Evolutionary conservation across 371 early-diverging fungal genomes (phyloP), one percentile per base, ranked within the genome.

Genomic region (Batkoa obscura): DNA sequence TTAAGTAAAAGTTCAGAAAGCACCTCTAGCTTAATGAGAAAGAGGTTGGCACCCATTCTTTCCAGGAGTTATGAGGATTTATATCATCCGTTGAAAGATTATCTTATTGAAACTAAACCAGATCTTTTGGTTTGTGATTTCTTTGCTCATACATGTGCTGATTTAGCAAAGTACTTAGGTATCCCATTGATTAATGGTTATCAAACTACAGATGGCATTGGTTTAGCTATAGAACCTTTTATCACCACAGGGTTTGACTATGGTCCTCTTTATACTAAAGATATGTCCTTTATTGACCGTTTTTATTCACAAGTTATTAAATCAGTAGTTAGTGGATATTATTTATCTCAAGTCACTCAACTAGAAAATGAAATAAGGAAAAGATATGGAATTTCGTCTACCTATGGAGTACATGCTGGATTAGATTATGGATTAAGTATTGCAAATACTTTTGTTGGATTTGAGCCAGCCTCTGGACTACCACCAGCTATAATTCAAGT

Each of bases 401-500:
- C 34, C 30, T 15, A 2, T 15, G n/a, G 2, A 4, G 38, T 38
- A 51, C 38, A 6, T 34, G 51, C 38, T 10, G n/a, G 17, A 12
- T 51, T 51, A 10, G 36, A 35, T 30, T n/a, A 35, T 4, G 23
- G 10, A 3, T 15, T 31, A 2, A 37, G 5, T 5, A 15, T 51
- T 13, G 34, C 51, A 12, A 51, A 51, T 37, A 51, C 51, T 8
- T 51, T 36, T 37, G 15, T 51, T n/a, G 51, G 51, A 37, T 51
- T 34, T 34, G 51, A 51, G n/a, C 37, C 34, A 10, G 51, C 57
- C 3, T 6, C n/a, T 31, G 23, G 8, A 49, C n/a, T 57, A 3
- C 43, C 50, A 6, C 43, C 56, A 6, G 42, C 37, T 17, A 13
- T 50, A 9, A 39, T 41, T n/a, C 13, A 41, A n/a, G 43, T 58